Percentiles rank a stretch among this genome's conserved stretches.
These are phyloP conservation scores for Phytophthora boehmeriae DNA, from an alignment of 352 stramenopile genomes.

Conservation along the genomic window DNA sequence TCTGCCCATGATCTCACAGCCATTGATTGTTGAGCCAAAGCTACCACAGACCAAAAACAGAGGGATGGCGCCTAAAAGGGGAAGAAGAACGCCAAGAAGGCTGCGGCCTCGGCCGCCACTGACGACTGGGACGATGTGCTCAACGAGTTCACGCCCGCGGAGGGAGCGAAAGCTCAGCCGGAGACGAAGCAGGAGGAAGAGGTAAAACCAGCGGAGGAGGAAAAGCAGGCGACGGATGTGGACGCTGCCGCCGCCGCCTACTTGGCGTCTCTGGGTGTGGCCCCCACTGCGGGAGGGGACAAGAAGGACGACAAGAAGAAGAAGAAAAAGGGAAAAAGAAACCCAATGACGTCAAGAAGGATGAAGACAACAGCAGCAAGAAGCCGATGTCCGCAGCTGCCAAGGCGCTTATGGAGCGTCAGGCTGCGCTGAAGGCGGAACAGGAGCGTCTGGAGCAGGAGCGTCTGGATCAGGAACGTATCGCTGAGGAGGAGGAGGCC, in stretches of 20 bases:
- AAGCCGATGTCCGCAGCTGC: slow-evolving; percentile 79
- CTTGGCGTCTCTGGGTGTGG: slow-evolving; percentile 75
- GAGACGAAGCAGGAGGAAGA: slow-evolving; percentile 19
- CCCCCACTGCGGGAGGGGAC: slow-evolving; percentile 50
- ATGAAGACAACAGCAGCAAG: slow-evolving; percentile 52
- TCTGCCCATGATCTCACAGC: slow-evolving; percentile 1
- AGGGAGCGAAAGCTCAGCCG: slow-evolving; percentile 14
- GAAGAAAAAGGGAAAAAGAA: slow-evolving; percentile 88
- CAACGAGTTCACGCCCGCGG: slow-evolving; percentile 64
- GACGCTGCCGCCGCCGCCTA: slow-evolving; percentile 78
- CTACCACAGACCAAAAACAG: not conserved
- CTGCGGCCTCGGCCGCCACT: slow-evolving; percentile 26
- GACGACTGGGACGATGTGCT: slow-evolving; percentile 79
- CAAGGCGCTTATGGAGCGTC: slow-evolving; percentile 74
- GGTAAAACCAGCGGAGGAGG: slow-evolving; percentile 12
- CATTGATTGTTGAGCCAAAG: slow-evolving; percentile 33
- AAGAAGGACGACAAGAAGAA: slow-evolving; percentile 88
- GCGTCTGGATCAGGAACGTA: slow-evolving; percentile 59
- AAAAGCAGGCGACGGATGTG: slow-evolving; percentile 41
- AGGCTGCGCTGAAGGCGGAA: slow-evolving; percentile 72
- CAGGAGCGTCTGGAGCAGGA: slow-evolving; percentile 74
- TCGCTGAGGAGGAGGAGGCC: slow-evolving; percentile 74
- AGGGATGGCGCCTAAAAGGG: slow-evolving; percentile 89
- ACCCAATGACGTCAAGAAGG: slow-evolving; percentile 61
- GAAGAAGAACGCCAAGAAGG: slow-evolving; percentile 77